Conservation (phyloP, 805 yeast genomes). For the Grigorovia humatica region DNA sequence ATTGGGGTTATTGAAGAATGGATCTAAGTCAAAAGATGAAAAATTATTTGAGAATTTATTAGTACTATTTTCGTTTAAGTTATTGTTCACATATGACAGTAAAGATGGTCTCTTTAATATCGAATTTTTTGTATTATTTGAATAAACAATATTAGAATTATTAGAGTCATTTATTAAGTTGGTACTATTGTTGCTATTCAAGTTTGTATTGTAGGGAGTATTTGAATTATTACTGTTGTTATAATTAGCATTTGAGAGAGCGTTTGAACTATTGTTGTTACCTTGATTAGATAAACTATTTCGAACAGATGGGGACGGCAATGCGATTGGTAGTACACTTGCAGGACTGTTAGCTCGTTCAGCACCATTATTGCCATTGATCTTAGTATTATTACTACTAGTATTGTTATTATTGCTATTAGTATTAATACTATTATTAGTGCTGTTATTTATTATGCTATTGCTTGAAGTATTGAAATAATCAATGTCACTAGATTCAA, state of each 20-base stretch:
- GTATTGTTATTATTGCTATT: neutral
- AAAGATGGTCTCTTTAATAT: constrained; percentile 2
- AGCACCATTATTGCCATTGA: neutral
- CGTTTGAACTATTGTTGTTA: neutral
- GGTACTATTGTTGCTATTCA: neutral
- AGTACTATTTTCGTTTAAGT: neutral
- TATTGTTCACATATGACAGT: constrained; percentile 10
- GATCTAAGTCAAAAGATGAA: constrained; percentile 4
- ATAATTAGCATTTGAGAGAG: neutral
- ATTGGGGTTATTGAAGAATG: constrained; percentile 2
- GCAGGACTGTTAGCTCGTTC: neutral
- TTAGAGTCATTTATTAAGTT: neutral
- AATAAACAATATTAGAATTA: neutral
- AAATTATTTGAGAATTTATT: neutral
- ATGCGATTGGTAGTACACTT: neutral
- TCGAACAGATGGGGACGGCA: neutral
- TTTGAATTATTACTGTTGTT: neutral
- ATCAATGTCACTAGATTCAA: constrained; percentile 18
- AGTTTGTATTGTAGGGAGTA: neutral
- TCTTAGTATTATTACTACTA: neutral
- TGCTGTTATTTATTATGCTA: neutral
- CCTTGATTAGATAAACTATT: neutral
- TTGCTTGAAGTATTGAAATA: constrained; percentile 6
- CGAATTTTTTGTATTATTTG: neutral
- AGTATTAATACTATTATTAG: neutral